A percentile compares a stretch with the other conserved stretches of the same genome.
These are phyloP conservation scores for Polygonum aviculare DNA, from an alignment of 148 eudicot genomes.

Conservation along the genomic window DNA sequence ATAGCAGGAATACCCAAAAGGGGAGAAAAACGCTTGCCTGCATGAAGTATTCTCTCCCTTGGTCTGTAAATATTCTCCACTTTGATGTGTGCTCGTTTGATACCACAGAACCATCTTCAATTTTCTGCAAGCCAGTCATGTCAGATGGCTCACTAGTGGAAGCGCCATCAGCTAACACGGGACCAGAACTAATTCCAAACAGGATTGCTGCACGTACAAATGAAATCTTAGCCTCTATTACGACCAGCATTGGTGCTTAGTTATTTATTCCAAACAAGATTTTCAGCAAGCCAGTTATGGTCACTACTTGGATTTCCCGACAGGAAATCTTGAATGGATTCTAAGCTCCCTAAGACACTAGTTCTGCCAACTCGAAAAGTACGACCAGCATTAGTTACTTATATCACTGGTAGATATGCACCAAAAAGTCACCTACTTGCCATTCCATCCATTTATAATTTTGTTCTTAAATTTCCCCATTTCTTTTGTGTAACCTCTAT, in stretches of 20 bases:
- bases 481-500: background rate
- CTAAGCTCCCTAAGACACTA: background rate
- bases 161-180: constrained; percentile 61
- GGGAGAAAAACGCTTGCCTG: constrained; percentile 32
- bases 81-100: constrained; percentile 88
- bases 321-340: background rate
- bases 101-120: constrained; percentile 80
- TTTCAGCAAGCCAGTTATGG: too few species aligned
- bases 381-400: background rate
- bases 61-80: constrained; percentile 91
- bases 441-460: background rate
- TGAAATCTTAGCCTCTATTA: background rate
- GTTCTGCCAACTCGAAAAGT: background rate
- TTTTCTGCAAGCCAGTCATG: constrained; percentile 38
- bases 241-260: too few species aligned
- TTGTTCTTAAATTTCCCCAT: background rate
- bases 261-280: too few species aligned
- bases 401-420: background rate
- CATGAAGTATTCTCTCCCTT: constrained; percentile 58
- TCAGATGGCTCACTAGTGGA: constrained; percentile 24
- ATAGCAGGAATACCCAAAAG: background rate
- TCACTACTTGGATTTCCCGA: background rate
- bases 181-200: constrained; percentile 36
- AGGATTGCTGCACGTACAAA: constrained; percentile 30
- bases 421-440: background rate